Evolutionary conservation across 2,329 filamentous ascomycete species (phyloP).

Genomic region (Microsporum canis): DNA sequence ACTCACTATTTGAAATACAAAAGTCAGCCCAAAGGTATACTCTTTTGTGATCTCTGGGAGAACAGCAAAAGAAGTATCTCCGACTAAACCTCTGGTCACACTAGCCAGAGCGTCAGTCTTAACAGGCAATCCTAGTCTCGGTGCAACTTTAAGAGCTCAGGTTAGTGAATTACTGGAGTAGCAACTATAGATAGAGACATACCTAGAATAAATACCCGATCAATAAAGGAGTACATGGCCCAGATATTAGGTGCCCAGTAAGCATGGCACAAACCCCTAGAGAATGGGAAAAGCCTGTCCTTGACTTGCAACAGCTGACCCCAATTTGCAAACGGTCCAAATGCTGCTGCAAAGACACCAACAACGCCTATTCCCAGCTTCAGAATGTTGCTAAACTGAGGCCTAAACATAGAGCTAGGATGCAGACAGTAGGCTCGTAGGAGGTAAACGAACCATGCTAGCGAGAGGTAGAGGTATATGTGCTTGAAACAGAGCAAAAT

Average conservation of each 20-base stretch:
- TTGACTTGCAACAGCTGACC: slow-evolving; percentile 75
- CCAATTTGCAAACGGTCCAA: slow-evolving; percentile 77
- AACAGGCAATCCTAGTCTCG: slow-evolving; percentile 62
- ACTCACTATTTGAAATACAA: slow-evolving; percentile 62
- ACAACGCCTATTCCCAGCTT: slow-evolving; percentile 69
- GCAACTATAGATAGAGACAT: slow-evolving; percentile 27
- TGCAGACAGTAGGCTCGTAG: slow-evolving; percentile 83
- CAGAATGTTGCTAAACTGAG: slow-evolving; percentile 65
- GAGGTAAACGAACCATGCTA: slow-evolving; percentile 89
- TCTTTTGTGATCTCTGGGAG: slow-evolving; percentile 74
- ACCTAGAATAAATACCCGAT: slow-evolving; percentile 73
- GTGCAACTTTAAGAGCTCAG: slow-evolving; percentile 51
- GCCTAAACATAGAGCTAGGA: slow-evolving; percentile 60
- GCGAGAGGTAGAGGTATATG: slow-evolving; percentile 92
- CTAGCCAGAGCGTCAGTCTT: slow-evolving; percentile 68
- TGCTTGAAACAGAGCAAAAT: slow-evolving; percentile 87
- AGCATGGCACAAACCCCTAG: slow-evolving; percentile 84
- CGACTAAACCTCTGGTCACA: slow-evolving; percentile 84
- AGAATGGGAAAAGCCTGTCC: slow-evolving; percentile 83
- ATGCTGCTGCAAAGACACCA: slow-evolving; percentile 63
- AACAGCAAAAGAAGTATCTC: slow-evolving; percentile 87
- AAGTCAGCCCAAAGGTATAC: slow-evolving; percentile 68
- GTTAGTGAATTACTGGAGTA: not conserved
- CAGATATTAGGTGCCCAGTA: slow-evolving; percentile 98
- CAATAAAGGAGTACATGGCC: slow-evolving; percentile 89